phyloP scores from a whole-genome alignment of 2,329 filamentous ascomycete genomes.

The Pseudopyrenochaeta lycopersici region DNA sequence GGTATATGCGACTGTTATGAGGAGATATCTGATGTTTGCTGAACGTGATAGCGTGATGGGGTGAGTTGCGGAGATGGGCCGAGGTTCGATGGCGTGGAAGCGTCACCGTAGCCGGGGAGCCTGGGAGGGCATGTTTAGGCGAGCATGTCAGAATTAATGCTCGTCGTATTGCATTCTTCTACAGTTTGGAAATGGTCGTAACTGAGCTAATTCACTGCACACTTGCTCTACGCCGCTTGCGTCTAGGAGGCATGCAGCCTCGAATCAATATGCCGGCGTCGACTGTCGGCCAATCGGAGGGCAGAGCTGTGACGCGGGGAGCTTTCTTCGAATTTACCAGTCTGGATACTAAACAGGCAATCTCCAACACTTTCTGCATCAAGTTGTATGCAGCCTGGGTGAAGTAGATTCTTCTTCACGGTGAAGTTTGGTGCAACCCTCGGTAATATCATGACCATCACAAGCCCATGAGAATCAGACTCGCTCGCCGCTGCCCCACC shows the following conservation, averaged over 20 bases:
- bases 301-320: slow-evolving; percentile 33
- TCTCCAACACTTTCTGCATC: slow-evolving; percentile 15
- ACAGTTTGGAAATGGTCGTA: no score
- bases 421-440: background rate
- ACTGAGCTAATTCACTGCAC: no score
- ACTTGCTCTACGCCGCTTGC: no score
- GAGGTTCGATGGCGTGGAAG: slow-evolving; percentile 28
- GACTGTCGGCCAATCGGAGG: slow-evolving; percentile 15
- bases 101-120: background rate
- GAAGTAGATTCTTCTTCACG: slow-evolving; percentile 29
- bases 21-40: background rate
- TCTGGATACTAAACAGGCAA: slow-evolving; percentile 15
- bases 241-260: no score
- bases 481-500: slow-evolving; percentile 20
- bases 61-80: slow-evolving; percentile 29
- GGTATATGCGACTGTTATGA: background rate
- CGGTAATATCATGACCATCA: background rate
- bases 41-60: slow-evolving; percentile 31
- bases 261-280: background rate
- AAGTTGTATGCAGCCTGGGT: slow-evolving; percentile 32
- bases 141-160: background rate
- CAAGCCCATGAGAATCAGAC: background rate
- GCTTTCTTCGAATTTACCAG: slow-evolving; percentile 18
- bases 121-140: slow-evolving; percentile 12
- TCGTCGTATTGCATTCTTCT: no score